These are phyloP conservation scores for Papilionanthe hybrid DNA, from an alignment of 116 monocot species.

Conservation along the genomic window DNA sequence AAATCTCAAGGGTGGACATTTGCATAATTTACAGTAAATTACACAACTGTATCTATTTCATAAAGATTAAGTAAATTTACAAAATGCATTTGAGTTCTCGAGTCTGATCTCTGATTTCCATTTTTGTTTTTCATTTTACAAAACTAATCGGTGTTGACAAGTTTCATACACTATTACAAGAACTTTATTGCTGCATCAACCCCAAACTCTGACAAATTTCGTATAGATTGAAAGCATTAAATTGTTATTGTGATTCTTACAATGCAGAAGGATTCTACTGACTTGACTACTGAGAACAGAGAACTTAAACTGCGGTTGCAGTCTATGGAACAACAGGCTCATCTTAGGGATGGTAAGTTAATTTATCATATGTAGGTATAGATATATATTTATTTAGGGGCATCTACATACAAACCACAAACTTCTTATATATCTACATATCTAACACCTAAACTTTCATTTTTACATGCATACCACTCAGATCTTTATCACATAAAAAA, in stretches of 20 bases:
- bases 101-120: not conserved
- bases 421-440: too few species aligned
- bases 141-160: not conserved
- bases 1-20: not conserved
- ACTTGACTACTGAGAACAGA: constrained; percentile 31
- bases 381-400: too few species aligned
- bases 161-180: not conserved
- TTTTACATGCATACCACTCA: too few species aligned
- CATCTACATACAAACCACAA: too few species aligned
- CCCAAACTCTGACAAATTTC: not conserved
- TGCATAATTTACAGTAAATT: not conserved
- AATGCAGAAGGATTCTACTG: constrained; percentile 32
- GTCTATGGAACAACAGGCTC: constrained; percentile 34
- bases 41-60: not conserved
- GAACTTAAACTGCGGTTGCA: constrained; percentile 42
- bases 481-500: too few species aligned
- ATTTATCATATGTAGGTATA: not conserved
- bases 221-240: not conserved
- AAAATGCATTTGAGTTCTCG: not conserved
- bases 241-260: not conserved
- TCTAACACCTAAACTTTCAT: too few species aligned
- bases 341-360: constrained; percentile 31
- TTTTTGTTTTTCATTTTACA: not conserved
- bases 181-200: not conserved
- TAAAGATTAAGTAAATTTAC: not conserved